Conservation (phyloP, 1,139 yeast genomes). For the Yamadazyma diospyri region DNA sequence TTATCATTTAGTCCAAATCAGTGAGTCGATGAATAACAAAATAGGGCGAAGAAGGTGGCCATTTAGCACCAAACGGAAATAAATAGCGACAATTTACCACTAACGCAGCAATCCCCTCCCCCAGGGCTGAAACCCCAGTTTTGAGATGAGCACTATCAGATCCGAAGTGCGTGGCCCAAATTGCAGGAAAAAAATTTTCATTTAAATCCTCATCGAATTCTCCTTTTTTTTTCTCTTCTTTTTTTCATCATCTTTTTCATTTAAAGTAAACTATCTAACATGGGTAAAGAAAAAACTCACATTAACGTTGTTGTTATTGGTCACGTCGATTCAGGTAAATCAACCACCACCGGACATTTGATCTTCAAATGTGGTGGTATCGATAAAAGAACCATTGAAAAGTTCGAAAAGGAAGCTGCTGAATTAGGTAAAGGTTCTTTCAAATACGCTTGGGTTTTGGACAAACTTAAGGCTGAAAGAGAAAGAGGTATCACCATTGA, state of each 20-base stretch:
- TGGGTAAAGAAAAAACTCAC: slow-evolving; percentile 95
- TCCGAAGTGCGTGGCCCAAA: not conserved
- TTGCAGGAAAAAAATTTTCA: slow-evolving; percentile 1
- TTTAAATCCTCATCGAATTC: slow-evolving; percentile 3
- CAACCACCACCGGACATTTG: slow-evolving; percentile 96
- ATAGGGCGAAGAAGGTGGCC: too few species aligned
- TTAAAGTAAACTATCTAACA: slow-evolving; percentile 9
- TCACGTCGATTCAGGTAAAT: slow-evolving; percentile 94
- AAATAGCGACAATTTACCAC: too few species aligned
- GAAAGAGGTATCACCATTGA: slow-evolving; percentile 97
- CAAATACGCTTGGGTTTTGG: slow-evolving; percentile 92
- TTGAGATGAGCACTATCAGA: too few species aligned
- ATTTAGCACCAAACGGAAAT: too few species aligned
- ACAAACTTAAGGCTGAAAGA: slow-evolving; percentile 94
- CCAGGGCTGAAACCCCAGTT: too few species aligned
- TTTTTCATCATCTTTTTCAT: slow-evolving; percentile 1
- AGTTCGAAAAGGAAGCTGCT: slow-evolving; percentile 98
- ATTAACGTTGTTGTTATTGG: slow-evolving; percentile 99
- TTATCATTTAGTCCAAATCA: too few species aligned
- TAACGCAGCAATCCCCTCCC: too few species aligned
- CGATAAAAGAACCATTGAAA: slow-evolving; percentile 97
- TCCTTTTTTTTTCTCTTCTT: slow-evolving; percentile 34
- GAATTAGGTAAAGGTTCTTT: slow-evolving; percentile 97
- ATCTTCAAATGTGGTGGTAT: slow-evolving; percentile 92
- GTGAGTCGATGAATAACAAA: too few species aligned